A percentile compares a stretch with the other conserved stretches of the same genome.
Evolutionary conservation across 495 filamentous ascomycete genomes (phyloP).

Genomic region (Lindgomyces ingoldianus): DNA sequence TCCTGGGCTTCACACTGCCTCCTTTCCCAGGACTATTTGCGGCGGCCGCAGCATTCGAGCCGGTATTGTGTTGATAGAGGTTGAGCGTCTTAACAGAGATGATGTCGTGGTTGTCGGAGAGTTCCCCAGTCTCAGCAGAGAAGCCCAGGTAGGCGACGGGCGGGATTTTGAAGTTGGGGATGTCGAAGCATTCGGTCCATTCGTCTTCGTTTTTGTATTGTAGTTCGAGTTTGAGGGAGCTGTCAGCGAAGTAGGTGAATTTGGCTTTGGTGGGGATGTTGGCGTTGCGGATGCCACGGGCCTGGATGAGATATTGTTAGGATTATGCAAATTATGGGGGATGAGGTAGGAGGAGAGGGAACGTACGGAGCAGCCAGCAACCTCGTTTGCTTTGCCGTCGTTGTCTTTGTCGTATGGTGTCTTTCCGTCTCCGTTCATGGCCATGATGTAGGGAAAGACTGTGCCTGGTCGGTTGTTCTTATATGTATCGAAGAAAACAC

Average conservation of each 20-base stretch:
- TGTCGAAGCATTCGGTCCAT: conserved; percentile 88
- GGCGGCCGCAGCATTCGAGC: conserved; percentile 52
- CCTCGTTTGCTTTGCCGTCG: conserved; percentile 90
- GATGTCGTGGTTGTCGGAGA: conserved; percentile 98
- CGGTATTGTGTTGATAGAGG: conserved; percentile 59
- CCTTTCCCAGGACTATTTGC: conserved; percentile 33
- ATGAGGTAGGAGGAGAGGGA: background rate
- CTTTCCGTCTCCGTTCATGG: conserved; percentile 92
- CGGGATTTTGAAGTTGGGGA: conserved; percentile 71
- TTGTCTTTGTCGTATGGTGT: conserved; percentile 90
- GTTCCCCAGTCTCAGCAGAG: conserved; percentile 91
- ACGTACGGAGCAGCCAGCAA: conserved; percentile 85
- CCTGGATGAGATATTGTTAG: too few relatives aligned
- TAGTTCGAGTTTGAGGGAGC: conserved; percentile 84
- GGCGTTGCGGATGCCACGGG: conserved; percentile 81
- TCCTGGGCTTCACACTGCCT: conserved; percentile 15
- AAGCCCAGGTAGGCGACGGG: conserved; percentile 93
- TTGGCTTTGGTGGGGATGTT: conserved; percentile 78
- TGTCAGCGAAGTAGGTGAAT: conserved; percentile 96
- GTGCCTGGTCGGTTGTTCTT: conserved; percentile 98
- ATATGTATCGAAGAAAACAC: conserved; percentile 98
- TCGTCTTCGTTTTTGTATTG: conserved; percentile 87
- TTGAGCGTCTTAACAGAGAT: conserved; percentile 85
- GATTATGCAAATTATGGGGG: too few relatives aligned
- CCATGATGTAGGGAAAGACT: conserved; percentile 97